Evolutionary conservation across 1,284 basidiomycete genomes (phyloP).

Genomic region (Puccinia hordei): DNA sequence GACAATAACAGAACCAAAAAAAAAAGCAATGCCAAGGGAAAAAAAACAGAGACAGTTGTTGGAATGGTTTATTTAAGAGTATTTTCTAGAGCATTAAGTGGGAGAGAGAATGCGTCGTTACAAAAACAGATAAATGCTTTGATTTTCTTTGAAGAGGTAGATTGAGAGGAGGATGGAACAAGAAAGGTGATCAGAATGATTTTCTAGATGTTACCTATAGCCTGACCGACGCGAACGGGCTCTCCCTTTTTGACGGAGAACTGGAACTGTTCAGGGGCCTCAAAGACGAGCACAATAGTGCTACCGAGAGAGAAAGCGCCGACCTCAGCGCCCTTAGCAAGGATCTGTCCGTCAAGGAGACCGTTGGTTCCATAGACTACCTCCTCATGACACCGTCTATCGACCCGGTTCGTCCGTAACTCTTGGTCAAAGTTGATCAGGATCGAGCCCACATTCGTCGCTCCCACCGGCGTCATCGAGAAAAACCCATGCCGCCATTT

Average conservation of each 20-base stretch:
- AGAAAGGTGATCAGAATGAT: too few relatives aligned
- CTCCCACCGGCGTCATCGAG: constrained; percentile 94
- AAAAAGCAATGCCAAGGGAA: too few relatives aligned
- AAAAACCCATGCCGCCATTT: constrained; percentile 96
- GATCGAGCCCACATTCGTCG: constrained; percentile 97
- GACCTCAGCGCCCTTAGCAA: constrained; percentile 88
- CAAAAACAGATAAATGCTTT: too few relatives aligned
- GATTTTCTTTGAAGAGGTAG: not conserved
- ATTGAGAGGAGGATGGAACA: too few relatives aligned
- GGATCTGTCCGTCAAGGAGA: constrained; percentile 83
- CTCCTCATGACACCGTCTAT: constrained; percentile 62
- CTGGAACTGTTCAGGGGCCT: constrained; percentile 81
- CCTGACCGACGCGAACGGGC: constrained; percentile 84
- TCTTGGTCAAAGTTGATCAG: constrained; percentile 93
- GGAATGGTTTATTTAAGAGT: too few relatives aligned
- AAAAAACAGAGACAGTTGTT: too few relatives aligned
- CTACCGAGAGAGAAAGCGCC: constrained; percentile 93
- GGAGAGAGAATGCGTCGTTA: too few relatives aligned
- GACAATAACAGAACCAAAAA: too few relatives aligned
- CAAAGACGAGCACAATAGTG: constrained; percentile 95
- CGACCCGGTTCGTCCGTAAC: constrained; percentile 58
- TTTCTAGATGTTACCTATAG: constrained; percentile 59
- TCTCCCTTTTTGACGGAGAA: constrained; percentile 80
- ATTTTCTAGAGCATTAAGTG: too few relatives aligned
- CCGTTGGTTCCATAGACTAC: constrained; percentile 78